Base-by-base conservation (phyloP, 2,329 filamentous ascomycete genomes). In the Trichoderma simmonsii region DNA sequence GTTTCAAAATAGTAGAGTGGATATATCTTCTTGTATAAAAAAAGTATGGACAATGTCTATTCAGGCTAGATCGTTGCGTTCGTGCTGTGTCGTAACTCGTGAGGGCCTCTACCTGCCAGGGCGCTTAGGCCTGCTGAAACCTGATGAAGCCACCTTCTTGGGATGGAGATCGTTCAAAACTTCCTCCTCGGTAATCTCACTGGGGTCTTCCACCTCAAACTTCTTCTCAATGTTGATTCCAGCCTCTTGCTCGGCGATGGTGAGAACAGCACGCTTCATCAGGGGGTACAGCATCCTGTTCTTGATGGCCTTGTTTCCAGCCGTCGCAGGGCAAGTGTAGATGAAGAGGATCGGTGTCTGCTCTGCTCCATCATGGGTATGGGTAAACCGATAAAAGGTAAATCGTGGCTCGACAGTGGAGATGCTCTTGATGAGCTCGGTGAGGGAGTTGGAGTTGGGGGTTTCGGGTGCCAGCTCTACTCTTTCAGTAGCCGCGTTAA, bases 251-350 rank as follows among this genome's bases (percentile, higher is more conserved):
- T 90, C 88, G 21, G 92, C 93, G 39, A 91, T 80, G n/a, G 84
- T 82, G 34, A 94, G 84, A 3, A 93, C 91, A 28, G 89, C 87
- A 12, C 88, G 85, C 82, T 90, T 91, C 84, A 90, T 91, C 30
- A 91, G 83, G 39, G 93, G 92, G 80, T 96, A 96, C 78, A 96
- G 82, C 93, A 97, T 97, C 74, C 93, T 87, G 82, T 92, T 91
- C 83, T 93, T 95, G 83, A 96, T 92, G 67, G 88, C 84, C 82
- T 90, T 93, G 67, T 86, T 89, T 32, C 85, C 87, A 0, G 88
- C 83, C 5, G 91, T 86, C 8, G 87, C 84, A 0, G 93, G 93
- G 80, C 92, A 94, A 6, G 93, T 95, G 83, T 94, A 95, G 79
- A 96, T 90, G 83, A 96, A 96, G 6, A 95, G 85, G 62, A 95